Conservation (phyloP, 768 basidiomycete genomes). For the Leccinum pellstonianum region DNA sequence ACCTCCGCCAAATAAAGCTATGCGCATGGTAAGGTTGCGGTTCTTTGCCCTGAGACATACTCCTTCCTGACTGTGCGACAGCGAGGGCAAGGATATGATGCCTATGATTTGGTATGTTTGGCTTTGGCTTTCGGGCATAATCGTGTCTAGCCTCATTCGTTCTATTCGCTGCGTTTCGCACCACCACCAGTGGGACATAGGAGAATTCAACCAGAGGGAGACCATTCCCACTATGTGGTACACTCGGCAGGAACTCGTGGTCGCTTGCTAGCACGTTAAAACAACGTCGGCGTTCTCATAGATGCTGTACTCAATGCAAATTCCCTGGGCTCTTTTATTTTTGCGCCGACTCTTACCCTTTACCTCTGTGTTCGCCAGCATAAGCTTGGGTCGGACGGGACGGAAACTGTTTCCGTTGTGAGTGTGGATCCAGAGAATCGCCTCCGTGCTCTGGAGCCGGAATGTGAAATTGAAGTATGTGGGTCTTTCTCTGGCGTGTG, state of each 20-base stretch:
- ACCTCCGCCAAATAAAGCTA: slow-evolving; percentile 82
- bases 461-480: slow-evolving; percentile 65
- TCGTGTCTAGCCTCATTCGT: neutral
- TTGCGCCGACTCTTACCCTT: slow-evolving; percentile 12
- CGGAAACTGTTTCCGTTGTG: slow-evolving; percentile 66
- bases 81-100: slow-evolving; percentile 80
- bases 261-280: slow-evolving; percentile 67
- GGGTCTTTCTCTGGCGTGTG: neutral
- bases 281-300: slow-evolving; percentile 75
- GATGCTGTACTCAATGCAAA: slow-evolving; percentile 88
- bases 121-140: neutral
- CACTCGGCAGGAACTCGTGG: slow-evolving; percentile 72
- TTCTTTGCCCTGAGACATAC: slow-evolving; percentile 1
- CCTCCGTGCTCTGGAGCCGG: slow-evolving; percentile 54
- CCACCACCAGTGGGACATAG: slow-evolving; percentile 72
- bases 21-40: slow-evolving; percentile 43
- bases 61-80: slow-evolving; percentile 28
- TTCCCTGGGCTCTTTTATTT: slow-evolving; percentile 1
- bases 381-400: slow-evolving; percentile 80
- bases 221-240: slow-evolving; percentile 80
- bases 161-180: neutral
- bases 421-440: slow-evolving; percentile 72
- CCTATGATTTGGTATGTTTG: slow-evolving; percentile 73
- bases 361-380: slow-evolving; percentile 45
- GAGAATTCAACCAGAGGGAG: slow-evolving; percentile 81